phyloP scores from a whole-genome alignment of 352 stramenopile genomes.

The Saprolegnia diclina region DNA sequence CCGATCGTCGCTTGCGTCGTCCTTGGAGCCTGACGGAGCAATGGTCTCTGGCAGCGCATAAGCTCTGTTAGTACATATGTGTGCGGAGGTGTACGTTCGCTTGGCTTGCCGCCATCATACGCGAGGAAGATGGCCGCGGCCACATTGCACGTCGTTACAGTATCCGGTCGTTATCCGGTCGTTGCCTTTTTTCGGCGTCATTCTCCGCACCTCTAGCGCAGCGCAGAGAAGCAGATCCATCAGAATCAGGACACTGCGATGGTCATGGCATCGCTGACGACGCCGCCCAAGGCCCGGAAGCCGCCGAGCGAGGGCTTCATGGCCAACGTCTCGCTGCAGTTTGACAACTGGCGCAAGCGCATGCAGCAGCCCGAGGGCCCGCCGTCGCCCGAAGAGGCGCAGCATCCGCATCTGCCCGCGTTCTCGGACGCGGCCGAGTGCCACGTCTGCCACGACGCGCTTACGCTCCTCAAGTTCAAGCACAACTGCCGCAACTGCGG shows the following conservation, averaged over 20 bases:
- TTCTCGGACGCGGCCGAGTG: conserved; percentile 21
- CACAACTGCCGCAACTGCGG: conserved; percentile 64
- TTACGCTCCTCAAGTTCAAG: conserved; percentile 32
- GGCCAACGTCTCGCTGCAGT: neutral
- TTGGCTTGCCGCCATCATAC: too few species aligned
- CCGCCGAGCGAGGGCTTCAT: conserved; percentile 1
- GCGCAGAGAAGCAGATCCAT: neutral
- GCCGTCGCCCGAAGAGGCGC: conserved; percentile 3
- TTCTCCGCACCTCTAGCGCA: neutral
- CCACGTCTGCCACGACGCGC: conserved; percentile 12
- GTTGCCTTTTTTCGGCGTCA: neutral
- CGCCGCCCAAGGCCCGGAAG: neutral
- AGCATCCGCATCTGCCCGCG: neutral
- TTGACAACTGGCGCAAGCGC: conserved; percentile 7
- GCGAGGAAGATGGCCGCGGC: too few species aligned
- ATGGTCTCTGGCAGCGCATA: too few species aligned
- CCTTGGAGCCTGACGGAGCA: too few species aligned
- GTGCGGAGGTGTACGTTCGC: too few species aligned
- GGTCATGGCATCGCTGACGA: neutral
- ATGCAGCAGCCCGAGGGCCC: neutral
- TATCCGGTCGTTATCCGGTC: neutral
- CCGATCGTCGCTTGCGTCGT: too few species aligned
- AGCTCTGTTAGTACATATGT: too few species aligned
- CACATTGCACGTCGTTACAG: neutral
- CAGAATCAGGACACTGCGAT: neutral